Conservation (phyloP, 768 basidiomycete species). For the Termitomyces sp. region DNA sequence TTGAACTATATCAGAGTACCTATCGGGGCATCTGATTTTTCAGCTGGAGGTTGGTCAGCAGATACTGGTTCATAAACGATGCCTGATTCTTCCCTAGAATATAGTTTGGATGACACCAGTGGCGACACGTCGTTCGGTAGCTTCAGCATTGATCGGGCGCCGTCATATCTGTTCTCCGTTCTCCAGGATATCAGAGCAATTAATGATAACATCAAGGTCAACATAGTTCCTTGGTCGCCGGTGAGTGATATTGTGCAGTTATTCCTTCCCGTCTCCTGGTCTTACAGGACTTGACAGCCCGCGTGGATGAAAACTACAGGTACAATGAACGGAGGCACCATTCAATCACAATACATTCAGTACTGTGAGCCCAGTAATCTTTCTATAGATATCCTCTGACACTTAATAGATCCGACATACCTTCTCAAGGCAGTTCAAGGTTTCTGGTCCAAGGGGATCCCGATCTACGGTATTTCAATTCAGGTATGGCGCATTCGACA, state of each 20-base stretch:
- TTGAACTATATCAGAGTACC: conserved; percentile 68
- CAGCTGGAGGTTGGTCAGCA: conserved; percentile 37
- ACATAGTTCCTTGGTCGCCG: conserved; percentile 73
- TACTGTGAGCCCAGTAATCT: conserved; percentile 35
- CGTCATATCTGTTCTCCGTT: conserved; percentile 60
- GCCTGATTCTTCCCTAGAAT: conserved; percentile 32
- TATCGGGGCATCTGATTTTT: conserved; percentile 74
- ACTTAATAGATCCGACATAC: conserved; percentile 59
- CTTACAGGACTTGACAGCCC: conserved; percentile 39
- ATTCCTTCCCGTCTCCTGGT: neutral
- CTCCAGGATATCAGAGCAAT: conserved; percentile 60
- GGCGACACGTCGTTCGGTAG: conserved; percentile 55
- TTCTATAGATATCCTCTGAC: neutral
- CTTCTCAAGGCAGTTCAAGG: conserved; percentile 71
- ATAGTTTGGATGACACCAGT: conserved; percentile 61
- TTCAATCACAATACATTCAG: conserved; percentile 44
- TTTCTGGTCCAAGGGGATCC: conserved; percentile 57
- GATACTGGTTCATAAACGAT: neutral
- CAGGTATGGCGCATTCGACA: conserved; percentile 24
- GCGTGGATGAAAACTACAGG: conserved; percentile 75
- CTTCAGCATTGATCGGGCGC: conserved; percentile 57
- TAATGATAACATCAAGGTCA: conserved; percentile 50
- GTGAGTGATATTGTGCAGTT: conserved; percentile 31
- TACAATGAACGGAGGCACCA: conserved; percentile 64
- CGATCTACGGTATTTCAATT: conserved; percentile 60